Evolutionary conservation across 768 basidiomycete species (phyloP).

Genomic region (Coprinopsis sp.): DNA sequence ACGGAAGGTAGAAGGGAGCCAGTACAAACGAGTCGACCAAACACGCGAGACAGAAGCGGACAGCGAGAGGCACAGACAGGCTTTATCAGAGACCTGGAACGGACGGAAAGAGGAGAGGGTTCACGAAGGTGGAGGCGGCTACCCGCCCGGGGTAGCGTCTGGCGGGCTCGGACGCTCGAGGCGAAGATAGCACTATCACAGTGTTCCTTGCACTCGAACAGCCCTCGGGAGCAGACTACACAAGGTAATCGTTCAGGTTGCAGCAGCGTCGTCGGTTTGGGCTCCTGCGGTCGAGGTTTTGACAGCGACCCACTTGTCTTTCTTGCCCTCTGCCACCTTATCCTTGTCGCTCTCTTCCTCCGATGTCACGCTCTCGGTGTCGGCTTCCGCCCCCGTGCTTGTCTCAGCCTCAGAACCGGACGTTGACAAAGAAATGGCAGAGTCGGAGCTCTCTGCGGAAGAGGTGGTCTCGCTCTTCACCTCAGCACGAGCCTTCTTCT

Average conservation of each 20-base stretch:
- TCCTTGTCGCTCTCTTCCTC: constrained; percentile 61
- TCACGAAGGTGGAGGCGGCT: not conserved
- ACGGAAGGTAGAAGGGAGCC: constrained; percentile 17
- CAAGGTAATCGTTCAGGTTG: constrained; percentile 7
- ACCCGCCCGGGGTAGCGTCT: not conserved
- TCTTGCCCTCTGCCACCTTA: constrained; percentile 31
- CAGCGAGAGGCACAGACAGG: constrained; percentile 14
- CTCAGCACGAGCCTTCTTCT: constrained; percentile 38
- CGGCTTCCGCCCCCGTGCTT: constrained; percentile 62
- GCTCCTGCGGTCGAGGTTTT: constrained; percentile 29
- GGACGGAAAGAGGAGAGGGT: not conserved
- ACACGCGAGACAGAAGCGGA: constrained; percentile 8
- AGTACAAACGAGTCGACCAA: not conserved
- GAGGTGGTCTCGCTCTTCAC: constrained; percentile 38
- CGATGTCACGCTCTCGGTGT: constrained; percentile 70
- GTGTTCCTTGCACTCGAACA: not conserved
- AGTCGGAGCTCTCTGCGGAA: constrained; percentile 18
- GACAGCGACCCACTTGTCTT: constrained; percentile 78
- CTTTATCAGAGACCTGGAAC: not conserved
- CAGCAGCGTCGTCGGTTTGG: constrained; percentile 4
- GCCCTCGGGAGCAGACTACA: not conserved
- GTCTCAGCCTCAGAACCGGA: constrained; percentile 58
- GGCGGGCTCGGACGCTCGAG: not conserved
- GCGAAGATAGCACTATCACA: not conserved
- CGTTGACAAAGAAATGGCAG: constrained; percentile 22